A percentile compares a stretch with the other conserved stretches of the same genome.
Evolutionary conservation across 202 grass and related monocot species (phyloP).

Genomic region (Eragrostis tef): DNA sequence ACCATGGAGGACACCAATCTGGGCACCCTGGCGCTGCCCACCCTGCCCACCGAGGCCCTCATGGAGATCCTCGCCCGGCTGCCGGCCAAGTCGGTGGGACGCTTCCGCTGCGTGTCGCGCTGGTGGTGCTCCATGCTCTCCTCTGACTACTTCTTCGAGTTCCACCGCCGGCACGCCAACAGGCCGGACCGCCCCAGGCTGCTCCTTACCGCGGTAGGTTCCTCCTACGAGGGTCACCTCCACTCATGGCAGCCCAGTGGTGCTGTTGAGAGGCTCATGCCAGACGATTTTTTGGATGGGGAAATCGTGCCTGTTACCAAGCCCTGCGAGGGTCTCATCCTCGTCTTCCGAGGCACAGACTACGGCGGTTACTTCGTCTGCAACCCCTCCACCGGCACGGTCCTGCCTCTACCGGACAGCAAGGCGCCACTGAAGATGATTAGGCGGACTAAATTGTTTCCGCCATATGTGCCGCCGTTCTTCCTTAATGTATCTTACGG

Average conservation of each 20-base stretch:
- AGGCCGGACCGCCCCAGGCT: slow-evolving; percentile 1
- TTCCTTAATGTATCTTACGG: background rate
- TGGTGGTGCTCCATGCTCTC: slow-evolving; percentile 32
- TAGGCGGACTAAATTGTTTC: too few species aligned
- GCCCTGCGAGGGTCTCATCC: slow-evolving; percentile 27
- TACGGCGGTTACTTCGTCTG: slow-evolving; percentile 16
- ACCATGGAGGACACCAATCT: background rate
- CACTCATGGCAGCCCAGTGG: slow-evolving; percentile 41
- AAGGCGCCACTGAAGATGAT: background rate
- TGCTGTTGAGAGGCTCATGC: slow-evolving; percentile 40
- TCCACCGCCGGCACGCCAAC: slow-evolving; percentile 24
- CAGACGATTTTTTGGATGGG: background rate
- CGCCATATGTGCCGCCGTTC: background rate
- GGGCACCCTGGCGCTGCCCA: background rate
- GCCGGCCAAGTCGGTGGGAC: slow-evolving; percentile 16
- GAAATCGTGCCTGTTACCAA: background rate
- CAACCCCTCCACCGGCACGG: slow-evolving; percentile 34
- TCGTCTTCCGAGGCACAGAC: background rate
- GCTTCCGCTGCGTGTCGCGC: slow-evolving; percentile 27
- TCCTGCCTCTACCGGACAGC: slow-evolving; percentile 21
- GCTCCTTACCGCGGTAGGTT: slow-evolving; percentile 5
- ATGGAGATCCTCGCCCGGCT: slow-evolving; percentile 34
- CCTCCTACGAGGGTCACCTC: background rate
- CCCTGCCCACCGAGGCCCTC: background rate
- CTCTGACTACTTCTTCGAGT: slow-evolving; percentile 20